These are phyloP conservation scores for Zymoseptoria pseudotritici DNA, from an alignment of 2,329 filamentous ascomycete genomes.

Conservation along the genomic window DNA sequence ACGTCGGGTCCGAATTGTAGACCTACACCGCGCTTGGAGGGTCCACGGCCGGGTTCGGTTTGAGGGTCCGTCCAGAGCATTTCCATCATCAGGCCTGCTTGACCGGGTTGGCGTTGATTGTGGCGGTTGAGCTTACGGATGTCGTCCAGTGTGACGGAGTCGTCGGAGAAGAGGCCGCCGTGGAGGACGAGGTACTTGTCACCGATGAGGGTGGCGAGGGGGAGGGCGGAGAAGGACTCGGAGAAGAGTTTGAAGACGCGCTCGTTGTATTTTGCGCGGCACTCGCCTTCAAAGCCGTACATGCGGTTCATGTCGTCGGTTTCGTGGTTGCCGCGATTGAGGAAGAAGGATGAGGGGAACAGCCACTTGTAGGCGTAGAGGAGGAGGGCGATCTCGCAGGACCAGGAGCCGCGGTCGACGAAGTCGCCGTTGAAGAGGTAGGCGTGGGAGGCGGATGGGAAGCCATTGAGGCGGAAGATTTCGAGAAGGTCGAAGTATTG, in stretches of 20 bases:
- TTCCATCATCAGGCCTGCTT: conserved; percentile 97
- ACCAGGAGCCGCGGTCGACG: conserved; percentile 96
- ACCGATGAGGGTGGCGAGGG: conserved; percentile 85
- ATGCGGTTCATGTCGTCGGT: conserved; percentile 91
- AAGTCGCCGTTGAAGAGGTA: conserved; percentile 99
- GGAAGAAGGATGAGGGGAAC: conserved; percentile 72
- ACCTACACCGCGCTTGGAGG: conserved; percentile 93
- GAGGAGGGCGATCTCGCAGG: conserved; percentile 87
- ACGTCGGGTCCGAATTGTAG: conserved; percentile 96
- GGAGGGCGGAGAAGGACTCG: conserved; percentile 91
- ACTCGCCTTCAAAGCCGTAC: conserved; percentile 97
- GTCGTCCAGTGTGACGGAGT: conserved; percentile 84
- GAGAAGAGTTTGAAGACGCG: conserved; percentile 95
- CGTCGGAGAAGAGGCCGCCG: conserved; percentile 91
- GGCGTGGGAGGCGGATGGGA: conserved; percentile 74
- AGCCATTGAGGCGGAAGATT: conserved; percentile 86
- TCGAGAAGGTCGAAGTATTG: conserved; percentile 98
- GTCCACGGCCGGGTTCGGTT: conserved; percentile 72
- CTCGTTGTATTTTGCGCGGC: conserved; percentile 96
- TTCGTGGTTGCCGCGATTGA: conserved; percentile 97
- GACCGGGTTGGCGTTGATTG: conserved; percentile 84
- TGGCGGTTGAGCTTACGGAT: conserved; percentile 89
- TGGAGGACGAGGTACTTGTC: conserved; percentile 87
- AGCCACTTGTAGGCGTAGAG: conserved; percentile 97
- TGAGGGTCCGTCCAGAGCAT: conserved; percentile 99